phyloP scores from a whole-genome alignment of 1,139 yeast genomes.

The Candida smagusa region DNA sequence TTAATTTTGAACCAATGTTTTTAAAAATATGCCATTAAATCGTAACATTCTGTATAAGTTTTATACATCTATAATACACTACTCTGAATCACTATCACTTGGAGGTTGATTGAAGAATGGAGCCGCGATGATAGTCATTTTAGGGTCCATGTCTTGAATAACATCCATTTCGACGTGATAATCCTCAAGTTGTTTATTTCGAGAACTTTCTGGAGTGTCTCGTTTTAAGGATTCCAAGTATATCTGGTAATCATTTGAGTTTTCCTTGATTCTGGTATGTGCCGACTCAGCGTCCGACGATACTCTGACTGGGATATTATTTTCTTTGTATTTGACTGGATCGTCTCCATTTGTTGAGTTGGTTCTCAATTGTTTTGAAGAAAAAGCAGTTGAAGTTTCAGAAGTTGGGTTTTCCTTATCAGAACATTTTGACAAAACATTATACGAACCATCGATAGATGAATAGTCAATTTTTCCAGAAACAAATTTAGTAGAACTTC shows the following conservation, averaged over 20 bases:
- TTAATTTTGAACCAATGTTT: too few species aligned
- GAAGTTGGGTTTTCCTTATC: slow-evolving; percentile 1
- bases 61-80: slow-evolving; percentile 1
- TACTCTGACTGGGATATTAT: neutral
- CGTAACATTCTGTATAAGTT: too few species aligned
- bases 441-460: slow-evolving; percentile 11
- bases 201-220: slow-evolving; percentile 1
- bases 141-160: slow-evolving; percentile 5
- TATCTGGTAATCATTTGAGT: slow-evolving; percentile 14
- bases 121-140: slow-evolving; percentile 33
- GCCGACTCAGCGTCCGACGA: slow-evolving; percentile 5
- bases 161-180: neutral
- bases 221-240: slow-evolving; percentile 16
- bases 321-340: neutral
- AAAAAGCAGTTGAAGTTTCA: neutral
- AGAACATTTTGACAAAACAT: neutral
- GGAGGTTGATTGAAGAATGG: slow-evolving; percentile 43
- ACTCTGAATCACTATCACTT: slow-evolving; percentile 32
- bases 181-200: neutral
- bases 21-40: too few species aligned
- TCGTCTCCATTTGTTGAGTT: neutral
- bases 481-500: slow-evolving; percentile 37
- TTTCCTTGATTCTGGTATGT: slow-evolving; percentile 3
- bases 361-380: neutral
- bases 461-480: slow-evolving; percentile 36